Base-by-base conservation (phyloP, 306 rosid species). In the Urtica urens region DNA sequence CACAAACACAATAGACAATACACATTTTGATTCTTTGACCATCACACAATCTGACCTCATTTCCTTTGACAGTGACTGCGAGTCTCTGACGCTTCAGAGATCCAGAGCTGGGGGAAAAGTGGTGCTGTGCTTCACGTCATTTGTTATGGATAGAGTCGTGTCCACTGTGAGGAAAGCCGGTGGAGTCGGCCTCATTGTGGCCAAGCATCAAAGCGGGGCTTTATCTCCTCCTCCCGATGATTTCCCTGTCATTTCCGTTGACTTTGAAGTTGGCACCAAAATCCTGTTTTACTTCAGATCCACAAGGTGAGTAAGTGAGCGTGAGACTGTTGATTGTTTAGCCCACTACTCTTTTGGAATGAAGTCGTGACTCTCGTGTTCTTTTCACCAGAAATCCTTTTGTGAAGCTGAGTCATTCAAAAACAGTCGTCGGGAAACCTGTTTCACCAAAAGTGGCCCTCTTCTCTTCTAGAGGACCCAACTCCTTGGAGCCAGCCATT, bases 401-500 rank as follows among this genome's bases (percentile, higher is more conserved):
- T 9, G 65, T 71, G n/a, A 55, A 46, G 54, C 10, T 60, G 61
- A 60, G 58, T 48, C 43, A 42, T 45, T 33, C 77, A 7, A 46
- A 16, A 27, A 60, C 68, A 21, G 46, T 53, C 2, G 60, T 21
- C 26, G 71, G 79, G 2, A 71, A 52, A 60, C 78, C 78, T 20
- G 62, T 67, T 33, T 43, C 74, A 24, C 39, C 76, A 30, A 29
- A 47, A 1, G 63, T 78, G 8, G 73, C 86, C 14, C 7, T 18
- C 21, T 78, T 78, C 56, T 73, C 81, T 19, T 67, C 78, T 2
- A 59, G 81, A 64, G 86, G 78, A 14, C 81, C 86, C 18, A 74
- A 65, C 43, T 64, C 75, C 40, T 50, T 65, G 12, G 46, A 75
- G 23, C 72, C 76, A 1, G 73, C 65, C 16, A 74, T 67, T 45